A percentile compares a stretch with the other conserved stretches of the same genome.
These are phyloP conservation scores for Sodiomyces alkalinus DNA, from an alignment of 2,329 filamentous ascomycete genomes.

Conservation along the genomic window DNA sequence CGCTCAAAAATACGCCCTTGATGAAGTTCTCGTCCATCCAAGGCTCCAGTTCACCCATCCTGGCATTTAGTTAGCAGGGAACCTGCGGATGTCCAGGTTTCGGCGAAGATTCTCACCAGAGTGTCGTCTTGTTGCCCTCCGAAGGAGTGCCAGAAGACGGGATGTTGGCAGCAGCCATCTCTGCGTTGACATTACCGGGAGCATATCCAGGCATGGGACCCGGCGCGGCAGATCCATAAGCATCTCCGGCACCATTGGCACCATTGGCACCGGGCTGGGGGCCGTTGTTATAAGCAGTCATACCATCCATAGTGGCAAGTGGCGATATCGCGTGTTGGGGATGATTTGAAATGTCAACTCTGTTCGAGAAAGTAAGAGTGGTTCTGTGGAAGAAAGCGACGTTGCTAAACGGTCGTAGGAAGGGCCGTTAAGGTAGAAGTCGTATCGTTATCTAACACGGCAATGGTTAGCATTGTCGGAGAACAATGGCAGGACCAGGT, in stretches of 20 bases:
- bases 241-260: slow-evolving; percentile 20
- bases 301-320: slow-evolving; percentile 15
- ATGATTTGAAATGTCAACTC: no score
- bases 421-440: no score
- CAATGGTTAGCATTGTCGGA: no score
- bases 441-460: no score
- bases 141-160: slow-evolving; percentile 14
- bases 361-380: no score
- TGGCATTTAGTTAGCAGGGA: slow-evolving; percentile 18
- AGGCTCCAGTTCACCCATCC: slow-evolving; percentile 98
- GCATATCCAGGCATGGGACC: slow-evolving; percentile 14
- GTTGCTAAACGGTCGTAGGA: no score
- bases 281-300: slow-evolving; percentile 19
- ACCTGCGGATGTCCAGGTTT: no score
- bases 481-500: no score
- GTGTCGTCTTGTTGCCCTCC: slow-evolving; percentile 40
- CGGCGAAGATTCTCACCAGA: slow-evolving; percentile 35
- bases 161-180: slow-evolving; percentile 14
- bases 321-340: neutral
- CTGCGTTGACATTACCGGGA: slow-evolving; percentile 15
- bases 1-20: slow-evolving; percentile 76
- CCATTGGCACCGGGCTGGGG: slow-evolving; percentile 18
- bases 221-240: slow-evolving; percentile 17
- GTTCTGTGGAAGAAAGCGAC: no score
- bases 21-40: slow-evolving; percentile 99